Conservation (phyloP, 331 rosid genomes). For the Phaseolus coccineus region DNA sequence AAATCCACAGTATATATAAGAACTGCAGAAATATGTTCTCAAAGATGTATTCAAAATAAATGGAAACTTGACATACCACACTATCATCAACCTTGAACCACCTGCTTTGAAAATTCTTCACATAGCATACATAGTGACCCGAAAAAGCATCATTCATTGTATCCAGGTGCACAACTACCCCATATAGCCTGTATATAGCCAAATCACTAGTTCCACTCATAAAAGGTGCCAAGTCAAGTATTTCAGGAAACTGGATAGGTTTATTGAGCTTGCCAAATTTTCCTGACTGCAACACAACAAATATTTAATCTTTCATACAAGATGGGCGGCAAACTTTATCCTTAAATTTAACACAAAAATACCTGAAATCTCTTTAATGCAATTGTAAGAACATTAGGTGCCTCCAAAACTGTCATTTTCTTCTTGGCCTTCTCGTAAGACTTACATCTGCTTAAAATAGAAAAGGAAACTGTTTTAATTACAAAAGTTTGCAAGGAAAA, state of each 20-base stretch:
- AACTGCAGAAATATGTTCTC: not conserved
- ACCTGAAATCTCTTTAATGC: constrained; percentile 98
- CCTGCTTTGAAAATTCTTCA: constrained; percentile 81
- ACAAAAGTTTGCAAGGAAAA: not conserved
- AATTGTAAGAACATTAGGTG: constrained; percentile 93
- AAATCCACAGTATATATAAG: constrained; percentile 6
- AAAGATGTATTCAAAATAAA: constrained; percentile 31
- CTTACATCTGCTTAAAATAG: constrained; percentile 70
- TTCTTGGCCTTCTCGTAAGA: constrained; percentile 96
- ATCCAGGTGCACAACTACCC: constrained; percentile 93
- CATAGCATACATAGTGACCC: constrained; percentile 97
- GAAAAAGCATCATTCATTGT: constrained; percentile 85
- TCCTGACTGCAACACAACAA: constrained; percentile 70
- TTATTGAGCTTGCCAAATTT: constrained; percentile 96
- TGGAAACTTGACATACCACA: constrained; percentile 59
- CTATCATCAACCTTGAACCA: constrained; percentile 99
- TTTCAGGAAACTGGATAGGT: constrained; percentile 86
- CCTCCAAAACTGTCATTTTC: constrained; percentile 88
- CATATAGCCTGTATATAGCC: constrained; percentile 84
- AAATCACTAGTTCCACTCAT: constrained; percentile 92
- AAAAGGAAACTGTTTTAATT: constrained; percentile 15
- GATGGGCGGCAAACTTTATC: constrained; percentile 17
- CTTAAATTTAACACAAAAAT: constrained; percentile 28
- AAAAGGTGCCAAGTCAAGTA: constrained; percentile 88
- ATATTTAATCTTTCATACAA: constrained; percentile 35